phyloP scores from a whole-genome alignment of 2,329 filamentous ascomycete genomes.

The Pseudogymnoascus sp. region DNA sequence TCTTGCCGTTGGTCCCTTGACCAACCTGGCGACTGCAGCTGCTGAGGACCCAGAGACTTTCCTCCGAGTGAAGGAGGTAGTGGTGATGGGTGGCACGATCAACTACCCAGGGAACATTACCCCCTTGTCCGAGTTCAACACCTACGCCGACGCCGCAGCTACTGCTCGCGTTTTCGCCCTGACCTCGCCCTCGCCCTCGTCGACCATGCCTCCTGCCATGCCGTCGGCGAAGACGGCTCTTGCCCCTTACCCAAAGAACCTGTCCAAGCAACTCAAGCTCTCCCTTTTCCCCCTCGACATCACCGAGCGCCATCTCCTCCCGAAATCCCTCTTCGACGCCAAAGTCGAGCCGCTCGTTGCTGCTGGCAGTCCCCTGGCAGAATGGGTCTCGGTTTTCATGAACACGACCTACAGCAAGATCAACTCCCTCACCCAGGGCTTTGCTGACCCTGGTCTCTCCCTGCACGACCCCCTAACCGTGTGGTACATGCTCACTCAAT shows the following conservation, averaged over 20 bases:
- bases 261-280: constrained; percentile 58
- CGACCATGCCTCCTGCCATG: constrained; percentile 70
- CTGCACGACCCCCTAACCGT: constrained; percentile 73
- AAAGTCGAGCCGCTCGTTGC: constrained; percentile 49
- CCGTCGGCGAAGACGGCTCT: constrained; percentile 36
- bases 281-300: constrained; percentile 72
- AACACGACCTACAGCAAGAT: constrained; percentile 64
- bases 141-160: constrained; percentile 77
- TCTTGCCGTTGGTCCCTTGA: constrained; percentile 81
- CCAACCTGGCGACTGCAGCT: constrained; percentile 86
- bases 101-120: constrained; percentile 73
- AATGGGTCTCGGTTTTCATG: constrained; percentile 68
- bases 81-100: constrained; percentile 91
- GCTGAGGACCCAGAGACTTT: constrained; percentile 85
- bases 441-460: constrained; percentile 51
- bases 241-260: constrained; percentile 53
- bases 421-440: constrained; percentile 52
- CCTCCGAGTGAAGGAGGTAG: constrained; percentile 78
- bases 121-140: constrained; percentile 91
- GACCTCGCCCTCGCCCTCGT: constrained; percentile 64
- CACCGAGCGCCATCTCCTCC: constrained; percentile 63
- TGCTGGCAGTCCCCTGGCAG: constrained; percentile 63
- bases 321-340: constrained; percentile 50
- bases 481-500: constrained; percentile 66
- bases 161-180: constrained; percentile 71